A percentile compares a stretch with the other conserved stretches of the same genome.
These are phyloP conservation scores for Aspergillus bombycis DNA, from an alignment of 2,329 filamentous ascomycete species.

Conservation along the genomic window DNA sequence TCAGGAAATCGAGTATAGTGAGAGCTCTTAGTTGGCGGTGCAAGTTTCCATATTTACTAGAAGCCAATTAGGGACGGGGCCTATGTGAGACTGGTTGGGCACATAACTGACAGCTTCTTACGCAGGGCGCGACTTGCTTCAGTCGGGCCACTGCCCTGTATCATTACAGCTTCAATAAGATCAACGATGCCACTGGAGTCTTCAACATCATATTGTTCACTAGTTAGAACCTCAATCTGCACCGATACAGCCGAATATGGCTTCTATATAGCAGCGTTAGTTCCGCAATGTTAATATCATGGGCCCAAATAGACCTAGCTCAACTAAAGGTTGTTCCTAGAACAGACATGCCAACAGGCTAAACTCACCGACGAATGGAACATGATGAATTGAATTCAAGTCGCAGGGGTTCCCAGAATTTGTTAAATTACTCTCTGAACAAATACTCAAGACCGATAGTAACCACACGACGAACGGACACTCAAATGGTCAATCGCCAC, in stretches of 20 bases:
- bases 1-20: conserved; percentile 85
- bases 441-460: neutral
- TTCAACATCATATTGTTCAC: conserved; percentile 86
- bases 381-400: conserved; percentile 29
- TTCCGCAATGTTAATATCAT: neutral
- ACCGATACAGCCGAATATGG: conserved; percentile 94
- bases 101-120: conserved; percentile 76
- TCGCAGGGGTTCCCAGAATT: neutral
- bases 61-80: conserved; percentile 14
- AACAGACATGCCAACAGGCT: conserved; percentile 6
- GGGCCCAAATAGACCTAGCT: neutral
- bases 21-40: conserved; percentile 90
- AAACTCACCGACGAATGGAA: conserved; percentile 39
- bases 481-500: neutral
- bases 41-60: conserved; percentile 87
- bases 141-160: conserved; percentile 81
- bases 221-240: conserved; percentile 85
- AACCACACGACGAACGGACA: neutral
- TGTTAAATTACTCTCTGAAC: neutral
- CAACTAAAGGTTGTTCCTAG: neutral
- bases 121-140: conserved; percentile 90
- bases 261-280: conserved; percentile 56
- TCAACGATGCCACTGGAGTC: conserved; percentile 91
- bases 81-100: neutral
- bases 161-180: conserved; percentile 88